Evolutionary conservation across 2,329 filamentous ascomycete genomes (phyloP).

Genomic region (Aureobasidium melanogenum): DNA sequence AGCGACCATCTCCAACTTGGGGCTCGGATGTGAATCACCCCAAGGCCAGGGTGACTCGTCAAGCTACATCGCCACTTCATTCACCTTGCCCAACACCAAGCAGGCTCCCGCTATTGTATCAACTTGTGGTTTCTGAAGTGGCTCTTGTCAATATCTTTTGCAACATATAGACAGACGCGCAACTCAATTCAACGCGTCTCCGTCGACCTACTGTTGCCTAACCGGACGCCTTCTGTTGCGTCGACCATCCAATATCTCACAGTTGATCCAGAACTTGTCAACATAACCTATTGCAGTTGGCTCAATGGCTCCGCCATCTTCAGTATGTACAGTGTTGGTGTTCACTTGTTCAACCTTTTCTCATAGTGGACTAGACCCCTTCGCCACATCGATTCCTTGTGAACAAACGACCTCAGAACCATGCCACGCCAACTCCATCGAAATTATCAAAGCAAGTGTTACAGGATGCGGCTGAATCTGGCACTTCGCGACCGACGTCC

Average conservation of each 20-base stretch:
- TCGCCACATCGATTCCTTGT: slow-evolving; percentile 4
- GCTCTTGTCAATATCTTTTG: no score
- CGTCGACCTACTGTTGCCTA: neutral
- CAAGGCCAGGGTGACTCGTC: no score
- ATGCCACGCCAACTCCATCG: neutral
- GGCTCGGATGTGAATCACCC: no score
- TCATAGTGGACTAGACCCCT: neutral
- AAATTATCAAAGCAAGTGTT: neutral
- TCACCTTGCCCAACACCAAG: no score
- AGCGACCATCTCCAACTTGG: no score
- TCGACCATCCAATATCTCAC: neutral
- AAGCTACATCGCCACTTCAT: no score
- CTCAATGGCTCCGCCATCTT: neutral
- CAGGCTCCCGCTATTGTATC: no score
- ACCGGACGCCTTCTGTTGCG: neutral
- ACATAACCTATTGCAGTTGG: no score
- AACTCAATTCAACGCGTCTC: neutral
- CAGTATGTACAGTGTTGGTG: neutral
- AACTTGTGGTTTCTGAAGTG: no score
- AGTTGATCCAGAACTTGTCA: neutral
- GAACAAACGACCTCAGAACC: neutral
- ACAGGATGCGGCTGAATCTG: neutral
- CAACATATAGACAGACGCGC: neutral
- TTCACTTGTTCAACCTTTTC: neutral
- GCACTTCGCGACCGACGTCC: neutral